Evolutionary conservation across 169 alveolate species (phyloP).

Genomic region (Plasmodium inui): DNA sequence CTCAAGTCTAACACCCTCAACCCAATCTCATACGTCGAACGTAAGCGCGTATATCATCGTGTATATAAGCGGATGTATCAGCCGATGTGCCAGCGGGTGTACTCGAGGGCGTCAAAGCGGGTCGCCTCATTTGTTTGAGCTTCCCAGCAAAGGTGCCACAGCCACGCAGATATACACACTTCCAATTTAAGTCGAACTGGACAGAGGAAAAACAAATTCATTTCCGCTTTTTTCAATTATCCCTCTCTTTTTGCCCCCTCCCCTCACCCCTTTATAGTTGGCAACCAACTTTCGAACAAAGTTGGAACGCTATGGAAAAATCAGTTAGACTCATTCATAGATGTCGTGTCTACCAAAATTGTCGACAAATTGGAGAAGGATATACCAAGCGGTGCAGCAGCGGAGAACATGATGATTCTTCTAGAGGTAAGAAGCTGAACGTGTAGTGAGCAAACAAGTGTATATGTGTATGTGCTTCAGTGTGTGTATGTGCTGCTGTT

Average conservation of each 20-base stretch:
- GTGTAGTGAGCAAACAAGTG: neutral
- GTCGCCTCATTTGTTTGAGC: neutral
- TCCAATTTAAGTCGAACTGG: neutral
- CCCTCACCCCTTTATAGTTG: conserved; percentile 32
- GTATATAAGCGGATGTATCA: neutral
- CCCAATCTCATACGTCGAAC: conserved; percentile 43
- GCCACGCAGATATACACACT: neutral
- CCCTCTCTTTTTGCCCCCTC: neutral
- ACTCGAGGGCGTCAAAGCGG: neutral
- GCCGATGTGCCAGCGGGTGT: neutral
- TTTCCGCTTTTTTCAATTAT: neutral
- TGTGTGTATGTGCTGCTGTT: neutral
- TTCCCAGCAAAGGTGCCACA: neutral
- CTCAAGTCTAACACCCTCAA: conserved; percentile 3
- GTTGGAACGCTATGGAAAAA: conserved; percentile 46
- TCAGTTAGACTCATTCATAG: conserved; percentile 59
- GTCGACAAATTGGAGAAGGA: conserved; percentile 63
- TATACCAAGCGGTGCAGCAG: conserved; percentile 5
- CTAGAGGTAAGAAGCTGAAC: conserved; percentile 18
- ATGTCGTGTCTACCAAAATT: conserved; percentile 57
- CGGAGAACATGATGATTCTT: conserved; percentile 36
- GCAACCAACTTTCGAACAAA: conserved; percentile 29
- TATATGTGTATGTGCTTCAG: neutral
- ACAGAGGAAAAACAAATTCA: neutral
- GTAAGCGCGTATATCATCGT: neutral